Evolutionary conservation across 331 rosid genomes (phyloP).

Genomic region (Quercus lobata): DNA sequence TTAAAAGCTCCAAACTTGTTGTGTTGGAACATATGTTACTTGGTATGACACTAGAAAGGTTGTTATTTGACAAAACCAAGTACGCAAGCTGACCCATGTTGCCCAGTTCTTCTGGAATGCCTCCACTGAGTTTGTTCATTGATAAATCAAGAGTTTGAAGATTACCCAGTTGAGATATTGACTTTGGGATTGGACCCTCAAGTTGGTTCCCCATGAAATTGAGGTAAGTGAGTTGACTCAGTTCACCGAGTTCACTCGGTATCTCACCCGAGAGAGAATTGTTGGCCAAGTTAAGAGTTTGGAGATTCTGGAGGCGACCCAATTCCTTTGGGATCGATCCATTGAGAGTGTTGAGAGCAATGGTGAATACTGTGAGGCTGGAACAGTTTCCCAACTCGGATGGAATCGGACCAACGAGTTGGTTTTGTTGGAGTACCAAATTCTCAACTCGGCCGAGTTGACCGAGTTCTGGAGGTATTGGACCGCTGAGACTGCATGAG

Average conservation of each 20-base stretch:
- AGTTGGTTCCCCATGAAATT: slow-evolving; percentile 65
- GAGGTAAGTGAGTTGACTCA: slow-evolving; percentile 56
- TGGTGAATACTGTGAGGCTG: slow-evolving; percentile 61
- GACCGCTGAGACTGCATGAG: slow-evolving; percentile 59
- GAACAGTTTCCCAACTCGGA: slow-evolving; percentile 72
- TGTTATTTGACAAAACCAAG: slow-evolving; percentile 68
- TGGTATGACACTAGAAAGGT: slow-evolving; percentile 60
- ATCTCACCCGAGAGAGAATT: slow-evolving; percentile 58
- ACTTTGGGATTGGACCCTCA: slow-evolving; percentile 59
- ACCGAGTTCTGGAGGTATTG: slow-evolving; percentile 65
- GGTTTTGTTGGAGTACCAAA: slow-evolving; percentile 61
- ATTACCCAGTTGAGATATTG: slow-evolving; percentile 45
- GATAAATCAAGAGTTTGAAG: slow-evolving; percentile 81
- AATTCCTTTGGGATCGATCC: slow-evolving; percentile 65
- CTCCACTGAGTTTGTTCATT: slow-evolving; percentile 58
- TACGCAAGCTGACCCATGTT: slow-evolving; percentile 44
- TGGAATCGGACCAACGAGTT: slow-evolving; percentile 64
- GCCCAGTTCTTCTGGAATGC: slow-evolving; percentile 63
- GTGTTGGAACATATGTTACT: slow-evolving; percentile 62
- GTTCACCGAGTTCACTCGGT: slow-evolving; percentile 61
- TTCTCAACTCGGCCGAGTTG: slow-evolving; percentile 45
- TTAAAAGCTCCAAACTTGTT: slow-evolving; percentile 57
- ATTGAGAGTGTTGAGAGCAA: slow-evolving; percentile 54
- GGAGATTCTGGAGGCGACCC: slow-evolving; percentile 52
- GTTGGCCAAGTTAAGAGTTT: slow-evolving; percentile 55